phyloP scores from a whole-genome alignment of 1,139 yeast species.

The Kurtzmaniella quercitrusa region DNA sequence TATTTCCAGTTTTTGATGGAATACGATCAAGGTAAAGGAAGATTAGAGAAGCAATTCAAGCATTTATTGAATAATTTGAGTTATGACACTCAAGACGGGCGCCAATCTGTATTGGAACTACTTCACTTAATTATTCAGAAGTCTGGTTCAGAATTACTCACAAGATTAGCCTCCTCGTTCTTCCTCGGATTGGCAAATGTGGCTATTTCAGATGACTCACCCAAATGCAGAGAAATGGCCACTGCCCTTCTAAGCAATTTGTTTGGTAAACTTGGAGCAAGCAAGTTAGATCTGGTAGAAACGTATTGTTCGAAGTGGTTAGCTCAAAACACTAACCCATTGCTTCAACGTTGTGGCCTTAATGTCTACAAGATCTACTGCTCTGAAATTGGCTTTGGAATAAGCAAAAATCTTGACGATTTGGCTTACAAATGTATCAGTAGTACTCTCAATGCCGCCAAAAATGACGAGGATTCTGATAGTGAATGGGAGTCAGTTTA shows the following conservation, averaged over 20 bases:
- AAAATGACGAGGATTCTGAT: slow-evolving; percentile 25
- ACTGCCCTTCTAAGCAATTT: slow-evolving; percentile 55
- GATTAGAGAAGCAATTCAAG: slow-evolving; percentile 78
- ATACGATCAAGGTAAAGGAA: slow-evolving; percentile 88
- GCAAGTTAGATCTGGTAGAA: slow-evolving; percentile 44
- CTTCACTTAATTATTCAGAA: slow-evolving; percentile 66
- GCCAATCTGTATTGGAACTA: slow-evolving; percentile 88
- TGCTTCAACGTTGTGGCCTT: slow-evolving; percentile 72
- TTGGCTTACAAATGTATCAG: slow-evolving; percentile 35
- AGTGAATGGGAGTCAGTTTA: slow-evolving; percentile 77
- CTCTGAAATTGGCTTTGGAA: slow-evolving; percentile 43
- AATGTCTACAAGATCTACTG: slow-evolving; percentile 66
- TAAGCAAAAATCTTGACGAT: slow-evolving; percentile 33
- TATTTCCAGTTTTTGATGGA: slow-evolving; percentile 88
- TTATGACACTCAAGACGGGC: slow-evolving; percentile 83
- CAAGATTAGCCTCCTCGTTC: slow-evolving; percentile 65
- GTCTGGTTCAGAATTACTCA: slow-evolving; percentile 58
- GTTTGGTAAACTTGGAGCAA: slow-evolving; percentile 45
- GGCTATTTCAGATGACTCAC: slow-evolving; percentile 70
- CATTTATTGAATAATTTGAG: slow-evolving; percentile 78
- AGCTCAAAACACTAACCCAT: slow-evolving; percentile 45
- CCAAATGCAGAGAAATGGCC: slow-evolving; percentile 88
- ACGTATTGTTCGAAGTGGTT: slow-evolving; percentile 70
- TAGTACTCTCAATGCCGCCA: slow-evolving; percentile 31
- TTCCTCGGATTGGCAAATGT: slow-evolving; percentile 80